Base-by-base conservation (phyloP, 148 eudicot genomes). In the Silene latifolia region DNA sequence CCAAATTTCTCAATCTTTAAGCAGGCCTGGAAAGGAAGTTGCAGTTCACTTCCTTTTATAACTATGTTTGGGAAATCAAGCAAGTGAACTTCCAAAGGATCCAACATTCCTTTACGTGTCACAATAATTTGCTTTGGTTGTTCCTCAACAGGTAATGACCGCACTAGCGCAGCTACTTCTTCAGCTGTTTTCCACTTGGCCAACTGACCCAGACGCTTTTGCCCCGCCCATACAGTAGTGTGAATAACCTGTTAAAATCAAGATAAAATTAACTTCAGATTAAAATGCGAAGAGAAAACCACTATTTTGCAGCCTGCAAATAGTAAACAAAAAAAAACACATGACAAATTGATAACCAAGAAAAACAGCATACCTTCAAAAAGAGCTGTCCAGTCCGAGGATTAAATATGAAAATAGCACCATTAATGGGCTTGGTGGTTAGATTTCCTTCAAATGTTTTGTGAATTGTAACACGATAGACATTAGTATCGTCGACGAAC, bases 101-200 rank as follows among this genome's bases (percentile, higher is more conserved):
- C 99, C 81, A 96, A 78, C 99, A 96, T 96, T 83, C 99, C 98
- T 82, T 96, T 96, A 67, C 99, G 96, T 29, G 99, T 96, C 80
- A 96, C 99, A 81, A 95, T 92, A 62, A 96, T 90, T 72, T 96
- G 99, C 65, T 92, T 96, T 0, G 99, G 98, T 65, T 96, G 99
- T 77, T 96, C 99, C 75, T 96, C 99, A 75, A 96, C 99, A 29
- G 99, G 99, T 81, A 96, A 83, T 54, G 99, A 96, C 19, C 99
- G 87, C 53, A 96, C 98, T 60, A 92, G 90, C 17, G 98, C 98
- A 35, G 98, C 98, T 63, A 94, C 98, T 86, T 94, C 98, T 86
- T 91, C 98, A 60, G 98, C 99, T 44, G 99, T 96, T 82, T 95
- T 96, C 99, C 99, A 96, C 87, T 92, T 96, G 59, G 99, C 98